Conservation (phyloP, 805 yeast species). For the Wickerhamomyces chambardii region DNA sequence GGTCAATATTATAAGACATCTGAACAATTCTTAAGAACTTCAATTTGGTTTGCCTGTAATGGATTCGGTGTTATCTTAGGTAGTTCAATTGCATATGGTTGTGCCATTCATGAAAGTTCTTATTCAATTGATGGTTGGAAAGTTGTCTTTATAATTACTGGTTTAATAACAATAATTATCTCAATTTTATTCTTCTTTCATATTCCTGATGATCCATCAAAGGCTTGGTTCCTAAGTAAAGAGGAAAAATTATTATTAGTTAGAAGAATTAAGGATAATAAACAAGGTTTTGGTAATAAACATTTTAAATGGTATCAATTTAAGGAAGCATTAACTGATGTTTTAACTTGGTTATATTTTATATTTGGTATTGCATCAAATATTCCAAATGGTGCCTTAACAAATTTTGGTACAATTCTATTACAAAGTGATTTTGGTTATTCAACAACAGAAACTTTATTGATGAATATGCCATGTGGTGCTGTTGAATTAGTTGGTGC, state of each 20-base stretch:
- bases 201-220: slow-evolving; percentile 28
- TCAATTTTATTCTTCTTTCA: slow-evolving; percentile 21
- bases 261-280: slow-evolving; percentile 8
- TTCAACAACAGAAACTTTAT: slow-evolving; percentile 25
- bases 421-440: slow-evolving; percentile 45
- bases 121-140: slow-evolving; percentile 18
- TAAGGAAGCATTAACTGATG: slow-evolving; percentile 22
- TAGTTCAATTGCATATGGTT: slow-evolving; percentile 18
- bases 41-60: slow-evolving; percentile 24
- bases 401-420: slow-evolving; percentile 41
- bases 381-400: slow-evolving; percentile 41
- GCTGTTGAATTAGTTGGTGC: slow-evolving; percentile 21
- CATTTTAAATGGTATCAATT: slow-evolving; percentile 3
- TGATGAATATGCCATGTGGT: slow-evolving; percentile 37
- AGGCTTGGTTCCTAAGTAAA: slow-evolving; percentile 23
- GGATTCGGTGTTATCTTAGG: slow-evolving; percentile 20
- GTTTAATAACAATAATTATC: slow-evolving; percentile 26
- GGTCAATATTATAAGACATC: slow-evolving; percentile 21
- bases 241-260: slow-evolving; percentile 20
- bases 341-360: slow-evolving; percentile 36
- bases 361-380: slow-evolving; percentile 26
- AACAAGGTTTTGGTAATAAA: slow-evolving; percentile 1
- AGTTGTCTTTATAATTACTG: slow-evolving; percentile 16
- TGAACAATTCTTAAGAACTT: slow-evolving; percentile 23
- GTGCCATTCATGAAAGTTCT: slow-evolving; percentile 14